Conservation (phyloP, 1,284 basidiomycete species). For the Trichosporon faecale region DNA sequence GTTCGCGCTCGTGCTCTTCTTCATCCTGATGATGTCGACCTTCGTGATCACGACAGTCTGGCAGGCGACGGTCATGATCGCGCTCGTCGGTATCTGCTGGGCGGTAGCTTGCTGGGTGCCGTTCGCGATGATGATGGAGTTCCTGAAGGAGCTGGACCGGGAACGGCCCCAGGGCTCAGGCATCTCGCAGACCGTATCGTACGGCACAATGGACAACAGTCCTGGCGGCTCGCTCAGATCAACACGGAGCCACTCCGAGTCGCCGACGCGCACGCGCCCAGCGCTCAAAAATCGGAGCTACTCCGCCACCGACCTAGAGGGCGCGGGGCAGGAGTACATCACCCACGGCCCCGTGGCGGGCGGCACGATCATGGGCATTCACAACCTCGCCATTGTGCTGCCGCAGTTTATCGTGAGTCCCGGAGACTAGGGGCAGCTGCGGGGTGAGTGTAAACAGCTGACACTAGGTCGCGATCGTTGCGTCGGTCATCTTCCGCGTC, state of each 20-base stretch:
- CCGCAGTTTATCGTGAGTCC: slow-evolving; percentile 80
- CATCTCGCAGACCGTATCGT: not conserved
- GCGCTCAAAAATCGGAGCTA: slow-evolving; percentile 51
- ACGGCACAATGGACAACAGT: not conserved
- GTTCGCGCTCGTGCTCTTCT: slow-evolving; percentile 74
- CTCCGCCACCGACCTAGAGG: slow-evolving; percentile 58
- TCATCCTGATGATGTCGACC: slow-evolving; percentile 70
- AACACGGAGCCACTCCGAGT: not conserved
- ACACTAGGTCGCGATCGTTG: slow-evolving; percentile 75
- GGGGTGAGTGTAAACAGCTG: not conserved
- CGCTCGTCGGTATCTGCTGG: slow-evolving; percentile 86
- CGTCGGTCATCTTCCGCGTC: slow-evolving; percentile 79
- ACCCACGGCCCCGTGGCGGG: slow-evolving; percentile 66
- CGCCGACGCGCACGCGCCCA: slow-evolving; percentile 10
- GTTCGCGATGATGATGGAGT: slow-evolving; percentile 79
- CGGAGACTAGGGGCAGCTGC: not conserved
- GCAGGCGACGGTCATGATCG: slow-evolving; percentile 76
- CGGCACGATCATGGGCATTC: slow-evolving; percentile 92
- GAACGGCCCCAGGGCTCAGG: not conserved
- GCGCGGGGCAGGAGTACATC: slow-evolving; percentile 53
- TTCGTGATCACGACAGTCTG: slow-evolving; percentile 75
- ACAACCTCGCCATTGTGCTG: slow-evolving; percentile 89
- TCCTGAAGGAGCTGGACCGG: slow-evolving; percentile 70
- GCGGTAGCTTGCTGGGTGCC: slow-evolving; percentile 86
- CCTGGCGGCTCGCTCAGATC: not conserved